Evolutionary conservation across 2,329 filamentous ascomycete species (phyloP), one percentile per base, ranked within the genome.

Genomic region (Aspergillus neoniger): DNA sequence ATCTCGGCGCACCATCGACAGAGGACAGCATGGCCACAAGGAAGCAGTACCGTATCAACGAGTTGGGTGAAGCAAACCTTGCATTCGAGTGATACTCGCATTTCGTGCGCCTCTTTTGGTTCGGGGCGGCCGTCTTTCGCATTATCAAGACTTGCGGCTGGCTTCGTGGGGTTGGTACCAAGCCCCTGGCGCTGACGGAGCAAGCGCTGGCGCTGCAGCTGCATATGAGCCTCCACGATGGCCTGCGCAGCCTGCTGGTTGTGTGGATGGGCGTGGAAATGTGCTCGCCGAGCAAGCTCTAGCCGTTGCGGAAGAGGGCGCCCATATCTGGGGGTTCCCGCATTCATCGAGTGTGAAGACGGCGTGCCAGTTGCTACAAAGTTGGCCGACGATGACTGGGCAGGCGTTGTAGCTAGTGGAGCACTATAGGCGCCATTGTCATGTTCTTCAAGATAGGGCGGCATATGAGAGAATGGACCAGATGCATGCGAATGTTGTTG

Each of bases 1-100:
- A 82, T 77, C 53, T 83, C 80, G 3, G 81, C 82, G 64, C 83
- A 85, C 82, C 82, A 85, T 41, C 77, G 72, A 66, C 83, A 85
- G 76, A 85, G 81, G 36, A 81, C 76, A 62, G 84, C 76, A 68
- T 85, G 83, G 0, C 83, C 83, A 61, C 83, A 86, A 0, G 83
- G 83, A 38, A 85, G 65, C 17, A 83, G 72, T 2, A 81, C 82
- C 6, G 80, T 80, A 61, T 85, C 80, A 0, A 83, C 80, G 2
- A 81, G 52, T 66, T 85, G 83, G 9, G 75, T 76, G 65, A 83
- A 82, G 67, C 83, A 86, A 17, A 84, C 76, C 61, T 82, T 79
- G 64, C 83, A 86, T 44, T 82, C 78, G 28, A 86, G 69, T 32
- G 78, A 80, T 41, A 82, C 72, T 5, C 72, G 81, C 78, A 85